Base-by-base conservation (phyloP, 441 rosid genomes). In the Breynia disticha region DNA sequence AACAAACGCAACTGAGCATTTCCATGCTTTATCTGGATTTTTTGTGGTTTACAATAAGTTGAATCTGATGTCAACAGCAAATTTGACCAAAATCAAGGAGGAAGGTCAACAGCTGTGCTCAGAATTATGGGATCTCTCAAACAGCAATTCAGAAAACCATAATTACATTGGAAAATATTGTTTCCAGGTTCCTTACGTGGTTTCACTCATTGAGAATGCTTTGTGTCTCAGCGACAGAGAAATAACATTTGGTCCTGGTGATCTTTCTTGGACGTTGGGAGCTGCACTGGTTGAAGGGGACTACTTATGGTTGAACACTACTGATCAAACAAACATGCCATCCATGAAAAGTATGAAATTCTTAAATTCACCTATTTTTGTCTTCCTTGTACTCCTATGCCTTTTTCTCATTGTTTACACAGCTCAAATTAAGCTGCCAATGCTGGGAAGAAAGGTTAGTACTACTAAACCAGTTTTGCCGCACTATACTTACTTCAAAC, bases 191-290 rank as follows among this genome's bases (percentile, higher is more conserved):
- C 72, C 80, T 59, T 81, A 75, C 56, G 59, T 77, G 69, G 76
- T 65, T 24, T 77, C 79, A 1, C 76, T 81, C 9, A 73, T 79
- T 8, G 52, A 77, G 35, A 71, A 75, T 54, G 71, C 74, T 1
- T 52, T 83, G 45, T 71, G 76, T 42, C 71, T 77, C 0, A 52
- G 76, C 6, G 37, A 75, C 39, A 50, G 60, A 21, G 72, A 72
- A 44, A 72, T 75, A 52, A 52, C 52, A 20, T 75, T 81, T 37
- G 83, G 83, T 45, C 87, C 87, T 42, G 78, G 70, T 9, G 76
- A 83, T 66, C 48, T 83, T 53, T 81, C 87, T 17, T 79, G 87
- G 87, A 77, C 87, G n/a, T 50, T 78, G 51, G 83, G 83, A 48
- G 87, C 87, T 59, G 74, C 81, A 48, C 62, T 83, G 55, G 59